Conservation (phyloP, 352 stramenopile species). For the Pythium periplocum region DNA sequence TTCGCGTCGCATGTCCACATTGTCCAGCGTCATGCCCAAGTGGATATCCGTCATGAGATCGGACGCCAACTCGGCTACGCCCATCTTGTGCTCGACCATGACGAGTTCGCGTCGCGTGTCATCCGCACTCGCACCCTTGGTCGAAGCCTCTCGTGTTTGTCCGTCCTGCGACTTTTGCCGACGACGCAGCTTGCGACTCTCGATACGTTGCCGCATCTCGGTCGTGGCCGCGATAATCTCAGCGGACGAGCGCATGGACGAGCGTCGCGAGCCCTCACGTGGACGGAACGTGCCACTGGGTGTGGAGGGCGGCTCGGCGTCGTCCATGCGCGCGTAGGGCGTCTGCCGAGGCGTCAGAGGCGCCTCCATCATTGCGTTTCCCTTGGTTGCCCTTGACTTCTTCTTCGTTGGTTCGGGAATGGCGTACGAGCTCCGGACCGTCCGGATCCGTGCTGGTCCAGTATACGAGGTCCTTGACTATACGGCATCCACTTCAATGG, state of each 20-base stretch:
- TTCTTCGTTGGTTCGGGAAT: too few species aligned
- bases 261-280: conserved; percentile 19
- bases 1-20: conserved; percentile 43
- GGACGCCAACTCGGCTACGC: conserved; percentile 33
- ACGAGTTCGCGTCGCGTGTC: conserved; percentile 39
- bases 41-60: conserved; percentile 37
- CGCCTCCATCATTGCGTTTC: conserved; percentile 18
- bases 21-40: conserved; percentile 39
- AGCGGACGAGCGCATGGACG: conserved; percentile 41
- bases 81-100: conserved; percentile 52
- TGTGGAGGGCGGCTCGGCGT: conserved; percentile 13
- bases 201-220: conserved; percentile 54
- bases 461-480: too few species aligned
- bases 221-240: conserved; percentile 48
- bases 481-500: too few species aligned
- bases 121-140: conserved; percentile 9
- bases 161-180: conserved; percentile 22
- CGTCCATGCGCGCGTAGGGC: conserved; percentile 31
- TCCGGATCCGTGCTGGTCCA: too few species aligned
- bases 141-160: background rate
- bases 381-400: too few species aligned
- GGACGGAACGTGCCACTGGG: conserved; percentile 4
- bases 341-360: conserved; percentile 23
- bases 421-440: too few species aligned
- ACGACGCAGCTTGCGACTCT: conserved; percentile 35